phyloP scores from a whole-genome alignment of 2,329 filamentous ascomycete species.

The Hyphodiscus sp. region DNA sequence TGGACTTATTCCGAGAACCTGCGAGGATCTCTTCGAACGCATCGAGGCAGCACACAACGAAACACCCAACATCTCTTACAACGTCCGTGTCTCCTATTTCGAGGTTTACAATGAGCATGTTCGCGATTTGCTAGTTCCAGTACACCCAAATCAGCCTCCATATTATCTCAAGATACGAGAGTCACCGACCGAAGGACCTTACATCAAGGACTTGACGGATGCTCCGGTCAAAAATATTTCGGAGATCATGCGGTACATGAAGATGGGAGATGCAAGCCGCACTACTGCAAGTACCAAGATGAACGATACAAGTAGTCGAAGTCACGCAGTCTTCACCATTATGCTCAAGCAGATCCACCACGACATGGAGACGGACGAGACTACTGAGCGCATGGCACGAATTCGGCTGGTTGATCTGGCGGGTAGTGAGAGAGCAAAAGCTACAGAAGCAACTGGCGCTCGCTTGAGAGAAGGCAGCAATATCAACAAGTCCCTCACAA shows the following conservation, averaged over 20 bases:
- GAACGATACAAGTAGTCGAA: conserved; percentile 97
- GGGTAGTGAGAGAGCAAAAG: conserved; percentile 89
- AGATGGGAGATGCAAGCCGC: conserved; percentile 76
- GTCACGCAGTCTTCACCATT: conserved; percentile 96
- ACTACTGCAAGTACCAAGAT: conserved; percentile 95
- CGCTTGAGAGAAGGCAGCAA: conserved; percentile 91
- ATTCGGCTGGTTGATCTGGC: conserved; percentile 94
- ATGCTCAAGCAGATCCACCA: conserved; percentile 98
- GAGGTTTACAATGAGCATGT: conserved; percentile 99
- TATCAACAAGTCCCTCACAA: conserved; percentile 98
- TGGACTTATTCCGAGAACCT: conserved; percentile 89
- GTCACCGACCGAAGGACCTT: conserved; percentile 88
- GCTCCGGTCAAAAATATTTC: conserved; percentile 80
- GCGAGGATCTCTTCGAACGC: conserved; percentile 89
- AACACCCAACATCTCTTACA: conserved; percentile 89
- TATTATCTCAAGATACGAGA: conserved; percentile 97
- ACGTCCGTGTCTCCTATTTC: conserved; percentile 96
- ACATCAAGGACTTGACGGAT: conserved; percentile 94
- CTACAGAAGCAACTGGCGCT: conserved; percentile 88
- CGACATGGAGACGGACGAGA: conserved; percentile 95
- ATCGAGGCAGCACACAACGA: conserved; percentile 71
- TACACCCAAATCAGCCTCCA: conserved; percentile 62
- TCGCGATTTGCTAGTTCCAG: conserved; percentile 79
- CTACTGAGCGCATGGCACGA: conserved; percentile 86
- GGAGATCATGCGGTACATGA: conserved; percentile 89